Percentiles rank a stretch among this genome's conserved stretches.
Evolutionary conservation across 257 asterid genomes (phyloP).

Genomic region (Phtheirospermum japonicum): DNA sequence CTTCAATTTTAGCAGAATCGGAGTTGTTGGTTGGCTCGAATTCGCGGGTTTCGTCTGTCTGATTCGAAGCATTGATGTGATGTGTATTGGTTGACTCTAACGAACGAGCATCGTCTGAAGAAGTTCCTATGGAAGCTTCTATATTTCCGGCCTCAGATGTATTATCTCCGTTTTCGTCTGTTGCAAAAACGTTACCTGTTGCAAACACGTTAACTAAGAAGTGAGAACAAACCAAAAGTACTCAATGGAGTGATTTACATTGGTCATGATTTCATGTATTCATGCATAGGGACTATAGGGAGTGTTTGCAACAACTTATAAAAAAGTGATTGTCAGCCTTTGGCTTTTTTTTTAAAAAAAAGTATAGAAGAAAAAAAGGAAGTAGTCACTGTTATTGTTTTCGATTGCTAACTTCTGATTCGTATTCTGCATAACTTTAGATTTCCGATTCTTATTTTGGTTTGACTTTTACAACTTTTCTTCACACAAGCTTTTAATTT

Average conservation of each 20-base stretch:
- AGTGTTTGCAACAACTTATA: no score
- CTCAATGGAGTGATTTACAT: not conserved
- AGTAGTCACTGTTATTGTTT: no score
- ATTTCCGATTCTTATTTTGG: no score
- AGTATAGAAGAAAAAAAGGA: no score
- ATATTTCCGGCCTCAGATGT: slow-evolving; percentile 26
- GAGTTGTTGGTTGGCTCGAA: slow-evolving; percentile 22
- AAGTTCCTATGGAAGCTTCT: slow-evolving; percentile 29
- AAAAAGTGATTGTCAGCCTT: no score
- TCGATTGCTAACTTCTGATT: no score
- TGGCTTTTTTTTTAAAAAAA: no score
- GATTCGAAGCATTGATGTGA: not conserved
- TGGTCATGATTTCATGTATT: not conserved
- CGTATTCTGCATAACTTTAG: no score
- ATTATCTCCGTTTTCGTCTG: slow-evolving; percentile 23
- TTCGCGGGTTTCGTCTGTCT: not conserved
- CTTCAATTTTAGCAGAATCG: slow-evolving; percentile 33
- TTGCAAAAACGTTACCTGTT: slow-evolving; percentile 29
- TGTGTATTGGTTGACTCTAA: not conserved
- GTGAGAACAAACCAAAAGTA: not conserved
- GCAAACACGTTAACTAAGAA: slow-evolving; percentile 29
- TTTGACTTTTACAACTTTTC: no score
- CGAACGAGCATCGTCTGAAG: slow-evolving; percentile 28
- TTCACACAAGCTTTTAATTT: not conserved
- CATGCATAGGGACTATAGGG: no score